Evolutionary conservation across 352 stramenopile species (phyloP), one percentile per base, ranked within the genome.

Genomic region (Globisporangium perplexum): DNA sequence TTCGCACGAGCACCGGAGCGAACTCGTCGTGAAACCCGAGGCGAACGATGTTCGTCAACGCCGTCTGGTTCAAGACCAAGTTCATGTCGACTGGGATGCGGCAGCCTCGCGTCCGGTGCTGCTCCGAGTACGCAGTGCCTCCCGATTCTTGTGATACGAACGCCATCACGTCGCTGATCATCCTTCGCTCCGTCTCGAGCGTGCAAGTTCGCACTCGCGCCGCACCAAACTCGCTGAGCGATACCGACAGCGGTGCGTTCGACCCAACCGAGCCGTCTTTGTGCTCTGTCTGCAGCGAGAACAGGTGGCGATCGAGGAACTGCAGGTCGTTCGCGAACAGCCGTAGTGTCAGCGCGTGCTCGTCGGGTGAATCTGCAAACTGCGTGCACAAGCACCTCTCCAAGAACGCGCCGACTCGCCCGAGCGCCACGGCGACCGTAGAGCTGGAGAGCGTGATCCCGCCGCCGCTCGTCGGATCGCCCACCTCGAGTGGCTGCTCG

Each of bases 271-370:
- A 36, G 3, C 30, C 3, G 47, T 47, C 53, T 57, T 33, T 51
- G 49, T 35, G 45, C 35, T 65, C 57, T 45, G 50, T 41, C 31
- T 74, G 69, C 35, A 87, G 47, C 20, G 69, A 67, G 38, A 75
- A 68, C 20, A 87, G 51, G 23, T 83, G 77, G 8, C 76, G 68
- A 33, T 82, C 70, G n/a, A 85, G 17, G 38, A 78, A 78, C 14
- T 76, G 69, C 10, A 80, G 49, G 6, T 81, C 62, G 7, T 62
- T 45, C 0, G 66, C 48, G 10, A 77, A 52, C 14, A 74, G 11
- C 22, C 23, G 26, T 26, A 50, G 57, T 24, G 72, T 60, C 2
- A 7, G n/a, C 6, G 17, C 18, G 22, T 14, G 41, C 28, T 48
- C 49, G 30, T 43, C 38, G 0, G 49, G 23, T 18, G 39, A 39